Evolutionary conservation across 306 rosid species (phyloP).

Genomic region (Corylus avellana): DNA sequence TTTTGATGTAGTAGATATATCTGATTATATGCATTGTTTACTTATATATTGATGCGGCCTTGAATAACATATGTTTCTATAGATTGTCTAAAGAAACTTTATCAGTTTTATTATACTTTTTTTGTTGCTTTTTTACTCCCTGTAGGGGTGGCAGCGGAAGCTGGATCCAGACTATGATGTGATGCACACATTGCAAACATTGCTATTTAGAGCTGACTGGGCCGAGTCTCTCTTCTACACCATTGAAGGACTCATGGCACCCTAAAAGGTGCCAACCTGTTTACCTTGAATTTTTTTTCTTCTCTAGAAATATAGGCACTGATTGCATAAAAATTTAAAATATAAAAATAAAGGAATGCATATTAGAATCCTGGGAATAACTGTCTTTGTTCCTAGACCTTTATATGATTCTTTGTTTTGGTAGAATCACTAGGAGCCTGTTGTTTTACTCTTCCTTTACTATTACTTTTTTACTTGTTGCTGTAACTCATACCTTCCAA

Average conservation of each 20-base stretch:
- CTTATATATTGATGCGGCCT: not conserved
- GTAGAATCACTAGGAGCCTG: not conserved
- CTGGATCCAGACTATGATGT: constrained; percentile 77
- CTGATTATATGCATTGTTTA: not conserved
- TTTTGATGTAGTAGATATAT: not conserved
- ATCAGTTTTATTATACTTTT: not conserved
- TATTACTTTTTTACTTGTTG: not conserved
- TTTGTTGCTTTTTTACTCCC: constrained; percentile 7
- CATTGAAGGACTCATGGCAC: constrained; percentile 64
- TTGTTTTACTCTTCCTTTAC: not conserved
- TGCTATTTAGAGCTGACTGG: constrained; percentile 67
- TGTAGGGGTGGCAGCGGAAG: constrained; percentile 84
- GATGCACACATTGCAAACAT: constrained; percentile 52
- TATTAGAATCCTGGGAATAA: not conserved
- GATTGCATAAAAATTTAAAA: not conserved
- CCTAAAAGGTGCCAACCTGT: constrained; percentile 29
- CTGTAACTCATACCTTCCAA: not conserved
- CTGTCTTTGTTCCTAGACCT: not conserved
- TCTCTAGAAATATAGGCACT: not conserved
- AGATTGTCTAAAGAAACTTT: not conserved
- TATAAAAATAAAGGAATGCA: not conserved
- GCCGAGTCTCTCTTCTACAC: constrained; percentile 61
- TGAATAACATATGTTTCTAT: not conserved
- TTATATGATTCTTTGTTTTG: not conserved
- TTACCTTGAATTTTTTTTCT: not conserved